Percentiles rank a stretch among this genome's conserved stretches.
These are phyloP conservation scores for Pythium brachiatum DNA, from an alignment of 352 stramenopile genomes.

Conservation along the genomic window DNA sequence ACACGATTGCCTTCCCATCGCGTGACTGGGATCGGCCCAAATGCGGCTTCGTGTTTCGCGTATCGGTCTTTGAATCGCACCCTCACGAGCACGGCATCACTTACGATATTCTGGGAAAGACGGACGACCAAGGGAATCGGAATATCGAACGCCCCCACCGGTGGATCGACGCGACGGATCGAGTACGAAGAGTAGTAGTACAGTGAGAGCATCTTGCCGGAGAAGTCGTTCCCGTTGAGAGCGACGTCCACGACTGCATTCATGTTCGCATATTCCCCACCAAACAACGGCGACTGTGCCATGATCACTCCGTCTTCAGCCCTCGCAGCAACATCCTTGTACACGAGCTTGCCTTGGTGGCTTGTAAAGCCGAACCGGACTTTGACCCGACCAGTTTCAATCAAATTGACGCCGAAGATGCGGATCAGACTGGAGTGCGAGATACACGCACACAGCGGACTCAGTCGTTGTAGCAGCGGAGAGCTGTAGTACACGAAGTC, in stretches of 20 bases:
- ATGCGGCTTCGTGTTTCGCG: conserved; percentile 16
- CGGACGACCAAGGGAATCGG: conserved; percentile 38
- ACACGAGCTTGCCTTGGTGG: conserved; percentile 33
- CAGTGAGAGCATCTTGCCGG: conserved; percentile 37
- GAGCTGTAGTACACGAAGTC: conserved; percentile 80
- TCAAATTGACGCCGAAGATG: conserved; percentile 64
- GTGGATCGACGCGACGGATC: conserved; percentile 46
- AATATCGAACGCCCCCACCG: conserved; percentile 58
- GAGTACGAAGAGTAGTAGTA: conserved; percentile 57
- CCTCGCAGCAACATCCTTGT: conserved; percentile 33
- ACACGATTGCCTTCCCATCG: conserved; percentile 40
- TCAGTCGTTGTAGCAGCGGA: conserved; percentile 47
- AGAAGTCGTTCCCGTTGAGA: conserved; percentile 69
- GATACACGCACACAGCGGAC: conserved; percentile 56
- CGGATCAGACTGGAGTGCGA: conserved; percentile 43
- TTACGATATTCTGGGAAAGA: conserved; percentile 44
- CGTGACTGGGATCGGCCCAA: conserved; percentile 39
- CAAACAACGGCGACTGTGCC: conserved; percentile 42
- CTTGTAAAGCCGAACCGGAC: conserved; percentile 49
- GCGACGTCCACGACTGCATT: conserved; percentile 57
- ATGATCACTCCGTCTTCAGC: conserved; percentile 54
- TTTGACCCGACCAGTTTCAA: conserved; percentile 76
- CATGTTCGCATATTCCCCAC: conserved; percentile 41
- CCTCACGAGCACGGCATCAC: conserved; percentile 39
- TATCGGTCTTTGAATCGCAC: conserved; percentile 36